phyloP scores from a whole-genome alignment of 148 eudicot species.

The Rhododendron ovatum region DNA sequence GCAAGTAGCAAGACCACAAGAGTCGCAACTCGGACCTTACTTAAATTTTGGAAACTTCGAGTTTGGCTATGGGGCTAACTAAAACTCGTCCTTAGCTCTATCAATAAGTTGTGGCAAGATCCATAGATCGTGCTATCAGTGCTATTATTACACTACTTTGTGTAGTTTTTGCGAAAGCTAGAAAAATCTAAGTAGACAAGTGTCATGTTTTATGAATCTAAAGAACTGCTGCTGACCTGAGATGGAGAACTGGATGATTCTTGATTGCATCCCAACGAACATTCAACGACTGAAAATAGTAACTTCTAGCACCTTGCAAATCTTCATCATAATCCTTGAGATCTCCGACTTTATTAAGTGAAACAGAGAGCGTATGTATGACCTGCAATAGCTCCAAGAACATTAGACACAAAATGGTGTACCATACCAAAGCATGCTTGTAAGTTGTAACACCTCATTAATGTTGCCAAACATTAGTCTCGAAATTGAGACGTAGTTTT shows the following conservation, averaged over 20 bases:
- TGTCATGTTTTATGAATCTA: not conserved
- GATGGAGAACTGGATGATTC: constrained; percentile 51
- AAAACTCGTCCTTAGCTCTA: not conserved
- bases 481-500: not conserved
- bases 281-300: constrained; percentile 67
- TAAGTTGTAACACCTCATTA: not conserved
- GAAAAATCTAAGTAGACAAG: not conserved
- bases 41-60: not conserved
- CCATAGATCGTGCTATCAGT: not conserved
- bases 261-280: constrained; percentile 76
- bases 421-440: constrained; percentile 2
- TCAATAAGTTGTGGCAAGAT: not conserved
- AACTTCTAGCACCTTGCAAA: constrained; percentile 68
- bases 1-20: not conserved
- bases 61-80: not conserved
- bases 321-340: constrained; percentile 88
- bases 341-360: constrained; percentile 94
- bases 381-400: constrained; percentile 49
- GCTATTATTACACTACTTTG: not conserved
- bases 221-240: constrained; percentile 47
- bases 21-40: not conserved
- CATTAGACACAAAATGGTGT: constrained; percentile 1
- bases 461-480: not conserved
- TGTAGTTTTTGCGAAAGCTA: not conserved
- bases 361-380: constrained; percentile 85